Evolutionary conservation across 1,284 basidiomycete species (phyloP).

Genomic region (Trichosporon sp.): DNA sequence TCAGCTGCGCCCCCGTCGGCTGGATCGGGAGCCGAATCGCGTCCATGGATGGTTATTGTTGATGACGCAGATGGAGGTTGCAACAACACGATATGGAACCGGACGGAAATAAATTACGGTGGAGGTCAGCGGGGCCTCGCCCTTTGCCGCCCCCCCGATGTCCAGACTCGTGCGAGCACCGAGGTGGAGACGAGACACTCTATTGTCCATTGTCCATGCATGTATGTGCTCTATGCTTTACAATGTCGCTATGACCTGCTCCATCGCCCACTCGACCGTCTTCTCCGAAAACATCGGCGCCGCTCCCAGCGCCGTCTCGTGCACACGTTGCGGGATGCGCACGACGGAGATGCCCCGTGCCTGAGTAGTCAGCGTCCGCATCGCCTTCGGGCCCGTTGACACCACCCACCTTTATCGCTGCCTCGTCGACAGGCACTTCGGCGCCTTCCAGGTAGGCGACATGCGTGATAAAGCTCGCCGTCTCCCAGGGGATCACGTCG

Average conservation of each 20-base stretch:
- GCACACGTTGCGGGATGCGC: conserved; percentile 39
- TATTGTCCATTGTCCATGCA: background rate
- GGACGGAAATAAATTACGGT: conserved; percentile 13
- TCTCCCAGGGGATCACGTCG: conserved; percentile 62
- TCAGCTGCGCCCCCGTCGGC: conserved; percentile 37
- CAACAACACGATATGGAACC: background rate
- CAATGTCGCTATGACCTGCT: conserved; percentile 28
- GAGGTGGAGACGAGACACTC: background rate
- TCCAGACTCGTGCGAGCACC: background rate
- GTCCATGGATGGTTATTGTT: background rate
- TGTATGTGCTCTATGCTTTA: background rate
- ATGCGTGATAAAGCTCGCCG: conserved; percentile 67
- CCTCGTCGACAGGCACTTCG: conserved; percentile 65
- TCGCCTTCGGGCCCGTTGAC: background rate
- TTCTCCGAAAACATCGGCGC: conserved; percentile 46
- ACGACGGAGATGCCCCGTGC: conserved; percentile 44
- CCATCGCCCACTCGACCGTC: conserved; percentile 53
- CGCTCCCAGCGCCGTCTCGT: conserved; percentile 29
- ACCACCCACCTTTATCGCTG: conserved; percentile 65
- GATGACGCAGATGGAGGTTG: conserved; percentile 13
- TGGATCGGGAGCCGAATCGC: conserved; percentile 36
- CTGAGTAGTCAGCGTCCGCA: conserved; percentile 28
- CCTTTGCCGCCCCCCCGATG: background rate
- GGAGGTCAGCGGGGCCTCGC: conserved; percentile 4
- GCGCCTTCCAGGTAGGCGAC: conserved; percentile 73